Evolutionary conservation across 805 yeast species (phyloP), one percentile per base, ranked within the genome.

Genomic region (Trichomonascus vanleenenianus): DNA sequence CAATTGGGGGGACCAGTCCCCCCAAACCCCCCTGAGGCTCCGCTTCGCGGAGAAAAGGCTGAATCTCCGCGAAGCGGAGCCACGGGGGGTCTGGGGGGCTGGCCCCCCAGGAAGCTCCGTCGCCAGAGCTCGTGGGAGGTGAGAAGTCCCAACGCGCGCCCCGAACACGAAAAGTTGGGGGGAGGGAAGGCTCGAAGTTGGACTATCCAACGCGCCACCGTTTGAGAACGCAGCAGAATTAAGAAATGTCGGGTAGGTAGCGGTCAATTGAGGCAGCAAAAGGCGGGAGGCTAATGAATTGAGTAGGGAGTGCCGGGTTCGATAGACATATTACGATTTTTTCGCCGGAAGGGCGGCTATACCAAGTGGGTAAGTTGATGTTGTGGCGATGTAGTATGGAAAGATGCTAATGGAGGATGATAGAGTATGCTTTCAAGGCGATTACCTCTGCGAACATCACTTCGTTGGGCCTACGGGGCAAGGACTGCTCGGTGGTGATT

Each of bases 261-360:
- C 11, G 30, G n/a, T 8, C 27, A 22, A 22, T 22, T 22, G 27
- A 8, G 19, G 15, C 34, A 25, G 42, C 31, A 3, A 15, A 10
- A 4, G 10, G 16, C 32, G 16, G 18, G 31, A 10, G 12, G 41
- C 30, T 12, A 20, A 8, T 8, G 7, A n/a, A 39, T 16, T 15
- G n/a, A 30, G 39, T 57, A 72, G 81, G 79, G 52, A 73, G 81
- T 51, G 95, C 97, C n/a, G 98, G 98, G 45, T 93, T 89, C 65
- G 98, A 93, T 71, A 85, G 98, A 73, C 98, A 93, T 66, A 93
- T 93, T 65, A 93, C 98, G 25, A 89, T 93, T 58, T 93, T 93
- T 71, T 91, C 97, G 34, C 98, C 98, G 16, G 98, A 93, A 64
- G 98, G 98, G 39, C 81, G 98, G 67, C 74, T 93, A 50, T 93